phyloP scores from a whole-genome alignment of 495 filamentous ascomycete genomes.

The Letharia columbiana region DNA sequence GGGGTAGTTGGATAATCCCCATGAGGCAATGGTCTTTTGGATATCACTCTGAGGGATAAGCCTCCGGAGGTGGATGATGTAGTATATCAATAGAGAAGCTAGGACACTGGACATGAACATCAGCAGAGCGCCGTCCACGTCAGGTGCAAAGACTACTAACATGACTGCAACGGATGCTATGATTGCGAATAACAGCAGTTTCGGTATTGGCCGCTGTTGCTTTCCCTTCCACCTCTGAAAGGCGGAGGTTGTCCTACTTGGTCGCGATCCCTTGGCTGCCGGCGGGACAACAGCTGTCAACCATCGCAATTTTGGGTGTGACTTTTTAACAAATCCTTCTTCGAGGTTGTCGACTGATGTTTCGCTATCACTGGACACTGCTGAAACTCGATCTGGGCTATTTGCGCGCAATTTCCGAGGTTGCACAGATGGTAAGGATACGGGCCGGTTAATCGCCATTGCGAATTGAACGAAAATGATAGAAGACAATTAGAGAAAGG shows the following conservation, averaged over 20 bases:
- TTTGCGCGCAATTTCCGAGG: not conserved
- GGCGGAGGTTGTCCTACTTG: not conserved
- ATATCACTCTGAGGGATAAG: slow-evolving; percentile 17
- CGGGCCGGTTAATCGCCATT: not conserved
- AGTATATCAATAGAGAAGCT: slow-evolving; percentile 8
- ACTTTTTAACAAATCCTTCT: not conserved
- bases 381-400: not conserved
- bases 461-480: too few relatives aligned
- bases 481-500: too few relatives aligned
- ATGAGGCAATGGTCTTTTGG: slow-evolving; percentile 13
- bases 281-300: not conserved
- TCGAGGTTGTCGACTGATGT: not conserved
- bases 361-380: not conserved
- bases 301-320: not conserved
- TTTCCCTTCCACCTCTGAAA: not conserved
- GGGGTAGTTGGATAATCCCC: slow-evolving; percentile 7
- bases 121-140: not conserved
- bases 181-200: not conserved
- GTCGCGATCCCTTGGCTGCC: not conserved
- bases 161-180: not conserved
- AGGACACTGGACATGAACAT: not conserved
- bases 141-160: not conserved
- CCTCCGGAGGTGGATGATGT: slow-evolving; percentile 7
- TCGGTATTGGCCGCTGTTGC: not conserved
- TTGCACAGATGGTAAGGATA: not conserved